phyloP scores from a whole-genome alignment of 768 basidiomycete species.

The Cystobasidium ongulense region DNA sequence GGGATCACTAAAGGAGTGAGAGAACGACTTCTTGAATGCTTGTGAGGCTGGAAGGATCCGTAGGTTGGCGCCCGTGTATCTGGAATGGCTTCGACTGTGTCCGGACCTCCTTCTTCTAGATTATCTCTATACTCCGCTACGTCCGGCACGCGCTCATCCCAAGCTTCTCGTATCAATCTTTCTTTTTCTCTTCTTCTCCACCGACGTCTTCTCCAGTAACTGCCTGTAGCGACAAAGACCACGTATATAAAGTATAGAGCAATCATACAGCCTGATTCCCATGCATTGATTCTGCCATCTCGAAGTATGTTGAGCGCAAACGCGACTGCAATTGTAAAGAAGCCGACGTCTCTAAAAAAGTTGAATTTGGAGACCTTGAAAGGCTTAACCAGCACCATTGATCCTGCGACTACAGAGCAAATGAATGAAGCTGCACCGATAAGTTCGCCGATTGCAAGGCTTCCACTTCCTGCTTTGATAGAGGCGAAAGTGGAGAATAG shows the following conservation, averaged over 20 bases:
- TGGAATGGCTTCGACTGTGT: neutral
- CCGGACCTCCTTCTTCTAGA: constrained; percentile 42
- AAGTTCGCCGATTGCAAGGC: constrained; percentile 87
- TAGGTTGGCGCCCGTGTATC: neutral
- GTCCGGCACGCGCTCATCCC: constrained; percentile 45
- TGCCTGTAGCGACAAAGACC: constrained; percentile 60
- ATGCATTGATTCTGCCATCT: constrained; percentile 62
- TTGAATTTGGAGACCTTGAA: constrained; percentile 72
- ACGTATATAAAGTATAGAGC: constrained; percentile 71
- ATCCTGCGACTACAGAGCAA: constrained; percentile 88
- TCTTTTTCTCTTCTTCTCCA: constrained; percentile 54
- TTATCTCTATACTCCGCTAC: constrained; percentile 58
- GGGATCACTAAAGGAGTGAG: neutral
- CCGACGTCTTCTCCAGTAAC: constrained; percentile 60
- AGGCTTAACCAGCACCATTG: constrained; percentile 94
- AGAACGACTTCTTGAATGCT: neutral
- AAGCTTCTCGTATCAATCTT: constrained; percentile 47
- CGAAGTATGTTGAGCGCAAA: constrained; percentile 66
- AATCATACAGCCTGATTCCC: constrained; percentile 68
- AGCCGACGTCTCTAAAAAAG: constrained; percentile 88
- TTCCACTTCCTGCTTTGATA: constrained; percentile 72
- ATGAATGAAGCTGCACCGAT: constrained; percentile 94
- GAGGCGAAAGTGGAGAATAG: constrained; percentile 93
- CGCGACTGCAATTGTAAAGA: constrained; percentile 77
- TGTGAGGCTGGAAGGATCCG: neutral